phyloP scores from a whole-genome alignment of 371 early-diverging fungal genomes.

The Coemansia sp. region DNA sequence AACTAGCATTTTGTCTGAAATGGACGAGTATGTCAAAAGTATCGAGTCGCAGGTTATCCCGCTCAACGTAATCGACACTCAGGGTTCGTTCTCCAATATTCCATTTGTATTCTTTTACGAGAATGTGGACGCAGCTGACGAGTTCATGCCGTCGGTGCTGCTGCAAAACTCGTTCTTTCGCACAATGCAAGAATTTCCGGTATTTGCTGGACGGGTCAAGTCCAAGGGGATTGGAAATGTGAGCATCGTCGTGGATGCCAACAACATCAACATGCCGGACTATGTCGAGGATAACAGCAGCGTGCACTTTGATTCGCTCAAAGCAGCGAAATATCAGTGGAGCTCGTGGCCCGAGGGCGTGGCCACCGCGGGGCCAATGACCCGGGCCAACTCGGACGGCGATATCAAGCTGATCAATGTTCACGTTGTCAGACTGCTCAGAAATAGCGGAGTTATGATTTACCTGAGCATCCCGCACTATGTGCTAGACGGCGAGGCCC shows the following conservation, averaged over 20 bases:
- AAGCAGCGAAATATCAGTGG: constrained; percentile 29
- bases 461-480: constrained; percentile 36
- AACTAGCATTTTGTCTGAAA: not conserved
- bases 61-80: constrained; percentile 36
- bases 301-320: constrained; percentile 29
- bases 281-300: constrained; percentile 25
- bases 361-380: constrained; percentile 17
- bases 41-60: constrained; percentile 35
- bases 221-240: constrained; percentile 19
- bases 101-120: constrained; percentile 47
- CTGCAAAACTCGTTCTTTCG: constrained; percentile 27
- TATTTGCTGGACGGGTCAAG: constrained; percentile 24
- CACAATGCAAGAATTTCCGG: constrained; percentile 29
- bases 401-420: constrained; percentile 27
- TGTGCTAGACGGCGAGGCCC: constrained; percentile 32
- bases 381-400: constrained; percentile 11
- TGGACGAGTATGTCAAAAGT: constrained; percentile 13
- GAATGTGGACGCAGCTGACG: constrained; percentile 11
- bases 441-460: constrained; percentile 30
- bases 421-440: constrained; percentile 22
- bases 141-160: constrained; percentile 24
- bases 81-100: constrained; percentile 46
- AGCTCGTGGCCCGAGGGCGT: constrained; percentile 32
- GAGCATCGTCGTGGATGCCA: constrained; percentile 21
- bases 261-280: constrained; percentile 35